Conservation (phyloP, 139 green algal species). For the Limnomonas spitsbergensis region DNA sequence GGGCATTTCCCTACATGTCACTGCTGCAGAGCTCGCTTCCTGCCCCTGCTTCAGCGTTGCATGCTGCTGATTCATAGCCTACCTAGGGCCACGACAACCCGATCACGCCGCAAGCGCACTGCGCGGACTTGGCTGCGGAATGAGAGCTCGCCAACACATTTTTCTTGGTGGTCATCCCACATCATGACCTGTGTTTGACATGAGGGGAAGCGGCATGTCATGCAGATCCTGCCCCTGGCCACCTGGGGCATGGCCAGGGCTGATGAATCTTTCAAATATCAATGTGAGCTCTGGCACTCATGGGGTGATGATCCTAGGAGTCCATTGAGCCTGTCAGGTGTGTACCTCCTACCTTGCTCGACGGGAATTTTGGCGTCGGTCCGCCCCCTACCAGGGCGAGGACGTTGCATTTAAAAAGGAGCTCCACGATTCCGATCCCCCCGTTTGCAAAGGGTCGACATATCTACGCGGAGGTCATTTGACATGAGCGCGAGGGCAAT, state of each 20-base stretch:
- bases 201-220: too few species aligned
- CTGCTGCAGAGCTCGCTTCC: too few species aligned
- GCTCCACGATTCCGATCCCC: slow-evolving; percentile 85
- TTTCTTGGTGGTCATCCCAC: slow-evolving; percentile 92
- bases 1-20: too few species aligned
- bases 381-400: slow-evolving; percentile 91
- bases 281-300: too few species aligned
- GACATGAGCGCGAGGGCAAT: too few species aligned
- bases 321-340: too few species aligned
- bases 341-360: slow-evolving; percentile 84
- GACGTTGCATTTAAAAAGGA: slow-evolving; percentile 97
- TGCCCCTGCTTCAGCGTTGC: too few species aligned
- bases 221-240: too few species aligned
- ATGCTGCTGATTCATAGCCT: too few species aligned
- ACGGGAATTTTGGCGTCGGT: slow-evolving; percentile 66
- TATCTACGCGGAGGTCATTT: slow-evolving; percentile 67
- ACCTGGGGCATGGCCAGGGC: too few species aligned
- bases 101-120: slow-evolving; percentile 83
- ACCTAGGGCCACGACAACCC: slow-evolving; percentile 87
- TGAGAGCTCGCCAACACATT: slow-evolving; percentile 91
- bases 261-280: too few species aligned
- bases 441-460: slow-evolving; percentile 71
- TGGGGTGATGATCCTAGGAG: too few species aligned
- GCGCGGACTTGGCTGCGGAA: slow-evolving; percentile 85
- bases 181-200: slow-evolving; percentile 99